Percentiles rank a stretch among this genome's conserved stretches.
Conservation (phyloP, 805 yeast species). For the Saccharomycopsis lassenensis region DNA sequence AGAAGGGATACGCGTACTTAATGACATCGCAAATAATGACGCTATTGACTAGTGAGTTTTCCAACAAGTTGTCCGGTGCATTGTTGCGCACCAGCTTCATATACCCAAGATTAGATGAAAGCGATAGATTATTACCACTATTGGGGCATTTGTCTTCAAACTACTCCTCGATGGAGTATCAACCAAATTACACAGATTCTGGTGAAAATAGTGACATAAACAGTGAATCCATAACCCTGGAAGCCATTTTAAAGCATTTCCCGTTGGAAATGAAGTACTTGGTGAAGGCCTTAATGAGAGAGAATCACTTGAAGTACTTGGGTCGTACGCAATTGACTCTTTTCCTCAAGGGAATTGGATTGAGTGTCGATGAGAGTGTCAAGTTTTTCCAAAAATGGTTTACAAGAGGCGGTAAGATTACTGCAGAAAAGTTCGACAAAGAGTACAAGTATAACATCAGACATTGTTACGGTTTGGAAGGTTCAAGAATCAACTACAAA, state of each 20-base stretch:
- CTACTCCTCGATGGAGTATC: slow-evolving; percentile 45
- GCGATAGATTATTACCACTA: slow-evolving; percentile 78
- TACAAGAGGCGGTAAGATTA: slow-evolving; percentile 41
- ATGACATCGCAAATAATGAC: slow-evolving; percentile 54
- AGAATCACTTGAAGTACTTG: slow-evolving; percentile 67
- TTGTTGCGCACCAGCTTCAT: slow-evolving; percentile 63
- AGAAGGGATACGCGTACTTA: slow-evolving; percentile 68
- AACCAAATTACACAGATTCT: slow-evolving; percentile 20
- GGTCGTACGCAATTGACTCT: slow-evolving; percentile 82
- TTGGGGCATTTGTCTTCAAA: slow-evolving; percentile 68
- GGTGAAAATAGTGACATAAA: slow-evolving; percentile 38
- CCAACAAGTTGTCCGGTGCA: slow-evolving; percentile 36
- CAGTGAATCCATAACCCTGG: slow-evolving; percentile 46
- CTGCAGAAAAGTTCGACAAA: slow-evolving; percentile 69
- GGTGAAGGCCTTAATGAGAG: slow-evolving; percentile 45
- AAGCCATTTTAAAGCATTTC: slow-evolving; percentile 48
- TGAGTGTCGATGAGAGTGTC: slow-evolving; percentile 77
- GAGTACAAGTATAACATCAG: slow-evolving; percentile 83
- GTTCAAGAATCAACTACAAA: slow-evolving; percentile 72
- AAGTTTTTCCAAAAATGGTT: slow-evolving; percentile 76
- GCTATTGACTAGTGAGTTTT: slow-evolving; percentile 59
- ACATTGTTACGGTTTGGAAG: slow-evolving; percentile 87
- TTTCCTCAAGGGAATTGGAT: slow-evolving; percentile 84
- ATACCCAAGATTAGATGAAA: slow-evolving; percentile 81
- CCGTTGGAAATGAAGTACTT: slow-evolving; percentile 74